These are phyloP conservation scores for Hibiscus mutabilis DNA, from an alignment of 345 rosid species.

Conservation along the genomic window DNA sequence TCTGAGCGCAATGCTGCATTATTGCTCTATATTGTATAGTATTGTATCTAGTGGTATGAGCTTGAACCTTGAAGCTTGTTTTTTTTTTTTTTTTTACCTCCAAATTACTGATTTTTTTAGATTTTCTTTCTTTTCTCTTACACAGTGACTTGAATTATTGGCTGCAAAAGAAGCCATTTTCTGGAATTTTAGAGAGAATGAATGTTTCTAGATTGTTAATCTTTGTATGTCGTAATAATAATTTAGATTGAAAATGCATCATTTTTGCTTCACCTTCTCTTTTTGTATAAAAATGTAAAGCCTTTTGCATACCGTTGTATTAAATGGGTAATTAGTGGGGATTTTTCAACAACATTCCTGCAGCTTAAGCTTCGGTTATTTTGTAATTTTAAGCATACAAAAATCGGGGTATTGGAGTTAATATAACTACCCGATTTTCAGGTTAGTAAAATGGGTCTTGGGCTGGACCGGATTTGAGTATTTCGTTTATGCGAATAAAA, in stretches of 20 bases:
- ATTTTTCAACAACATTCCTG: not conserved
- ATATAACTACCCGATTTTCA: too few species aligned
- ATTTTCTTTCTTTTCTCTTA: not conserved
- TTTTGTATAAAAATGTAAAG: not conserved
- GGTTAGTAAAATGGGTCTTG: too few species aligned
- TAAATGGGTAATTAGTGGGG: not conserved
- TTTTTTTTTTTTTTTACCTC: not conserved
- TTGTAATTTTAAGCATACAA: not conserved
- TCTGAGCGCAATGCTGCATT: conserved; percentile 13
- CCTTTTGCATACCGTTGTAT: not conserved
- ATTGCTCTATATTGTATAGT: conserved; percentile 48
- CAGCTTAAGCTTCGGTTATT: not conserved
- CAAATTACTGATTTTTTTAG: conserved; percentile 8
- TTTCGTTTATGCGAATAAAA: too few species aligned
- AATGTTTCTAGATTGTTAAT: conserved; percentile 5
- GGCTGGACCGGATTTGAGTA: too few species aligned
- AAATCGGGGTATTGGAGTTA: too few species aligned
- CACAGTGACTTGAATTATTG: conserved; percentile 36
- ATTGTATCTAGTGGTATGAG: conserved; percentile 48
- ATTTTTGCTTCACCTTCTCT: too few species aligned
- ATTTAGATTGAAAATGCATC: not conserved
- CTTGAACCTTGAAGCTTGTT: not conserved
- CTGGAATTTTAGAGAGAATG: conserved; percentile 8
- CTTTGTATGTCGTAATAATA: conserved; percentile 18
- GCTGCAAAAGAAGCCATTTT: conserved; percentile 27